These are phyloP conservation scores for Ogataea parapolymorpha DNA, from an alignment of 805 yeast species.

Conservation along the genomic window DNA sequence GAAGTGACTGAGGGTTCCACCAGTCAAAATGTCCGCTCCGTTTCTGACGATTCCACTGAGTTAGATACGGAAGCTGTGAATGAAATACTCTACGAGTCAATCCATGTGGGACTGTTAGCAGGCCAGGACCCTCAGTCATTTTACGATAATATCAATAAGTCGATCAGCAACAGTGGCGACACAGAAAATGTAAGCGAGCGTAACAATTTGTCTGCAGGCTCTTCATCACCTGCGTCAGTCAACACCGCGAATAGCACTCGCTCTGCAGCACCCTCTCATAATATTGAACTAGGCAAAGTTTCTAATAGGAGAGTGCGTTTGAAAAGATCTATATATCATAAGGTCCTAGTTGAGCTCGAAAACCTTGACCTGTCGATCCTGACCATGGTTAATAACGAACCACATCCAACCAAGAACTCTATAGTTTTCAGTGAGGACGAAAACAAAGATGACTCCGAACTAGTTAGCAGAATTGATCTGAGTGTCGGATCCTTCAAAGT, in stretches of 20 bases:
- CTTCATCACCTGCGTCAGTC: conserved; percentile 7
- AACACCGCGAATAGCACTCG: conserved; percentile 12
- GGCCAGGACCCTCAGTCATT: conserved; percentile 44
- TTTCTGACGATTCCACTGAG: conserved; percentile 15
- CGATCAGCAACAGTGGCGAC: conserved; percentile 17
- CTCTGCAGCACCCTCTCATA: conserved; percentile 18
- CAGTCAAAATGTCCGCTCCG: too few relatives aligned
- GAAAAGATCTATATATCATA: conserved; percentile 62
- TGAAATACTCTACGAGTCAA: conserved; percentile 73
- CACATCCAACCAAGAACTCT: conserved; percentile 28
- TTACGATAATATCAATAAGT: conserved; percentile 51
- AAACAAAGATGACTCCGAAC: conserved; percentile 38
- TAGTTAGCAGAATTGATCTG: conserved; percentile 48
- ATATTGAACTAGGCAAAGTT: conserved; percentile 33
- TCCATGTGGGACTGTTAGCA: conserved; percentile 61
- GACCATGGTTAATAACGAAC: conserved; percentile 40
- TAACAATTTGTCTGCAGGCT: conserved; percentile 12
- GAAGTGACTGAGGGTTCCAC: too few relatives aligned
- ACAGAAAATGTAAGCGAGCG: conserved; percentile 11
- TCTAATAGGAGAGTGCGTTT: conserved; percentile 46
- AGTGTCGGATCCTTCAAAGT: conserved; percentile 54
- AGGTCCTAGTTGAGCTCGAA: conserved; percentile 52
- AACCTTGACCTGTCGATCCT: conserved; percentile 49
- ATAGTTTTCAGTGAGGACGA: conserved; percentile 24
- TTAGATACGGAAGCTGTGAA: conserved; percentile 39